A percentile compares a stretch with the other conserved stretches of the same genome.
Conservation (phyloP, 1,284 basidiomycete genomes). For the Leccinum pseudoinsigne region DNA sequence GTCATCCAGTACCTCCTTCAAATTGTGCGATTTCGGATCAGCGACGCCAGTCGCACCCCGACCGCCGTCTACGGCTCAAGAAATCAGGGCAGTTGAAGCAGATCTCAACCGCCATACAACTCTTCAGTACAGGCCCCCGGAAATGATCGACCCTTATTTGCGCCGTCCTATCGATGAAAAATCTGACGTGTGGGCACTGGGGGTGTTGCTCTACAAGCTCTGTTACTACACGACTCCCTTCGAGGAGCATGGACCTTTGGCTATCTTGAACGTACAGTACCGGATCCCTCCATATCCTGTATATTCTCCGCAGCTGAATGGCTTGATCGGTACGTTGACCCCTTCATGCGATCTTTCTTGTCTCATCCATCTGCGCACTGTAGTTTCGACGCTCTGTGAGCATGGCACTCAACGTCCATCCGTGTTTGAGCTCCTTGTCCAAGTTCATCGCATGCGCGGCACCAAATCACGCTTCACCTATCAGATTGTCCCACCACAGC, state of each 20-base stretch:
- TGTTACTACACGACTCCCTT: slow-evolving; percentile 99
- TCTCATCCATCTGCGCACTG: slow-evolving; percentile 12
- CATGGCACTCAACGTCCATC: slow-evolving; percentile 81
- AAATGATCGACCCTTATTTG: slow-evolving; percentile 94
- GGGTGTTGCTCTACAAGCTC: slow-evolving; percentile 88
- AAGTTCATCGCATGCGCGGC: slow-evolving; percentile 81
- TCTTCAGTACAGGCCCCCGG: slow-evolving; percentile 93
- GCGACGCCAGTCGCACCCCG: slow-evolving; percentile 73
- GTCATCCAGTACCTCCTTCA: slow-evolving; percentile 76
- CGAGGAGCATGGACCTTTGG: slow-evolving; percentile 94
- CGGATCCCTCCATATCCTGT: slow-evolving; percentile 91
- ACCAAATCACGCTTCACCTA: slow-evolving; percentile 82
- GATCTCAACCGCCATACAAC: slow-evolving; percentile 96
- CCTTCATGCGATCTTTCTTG: slow-evolving; percentile 6
- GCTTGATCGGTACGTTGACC: slow-evolving; percentile 76
- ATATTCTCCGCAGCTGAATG: slow-evolving; percentile 87
- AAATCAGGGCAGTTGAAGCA: slow-evolving; percentile 85
- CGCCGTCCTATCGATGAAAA: slow-evolving; percentile 88
- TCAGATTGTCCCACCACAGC: slow-evolving; percentile 48
- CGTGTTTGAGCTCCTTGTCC: slow-evolving; percentile 77
- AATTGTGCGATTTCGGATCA: slow-evolving; percentile 98
- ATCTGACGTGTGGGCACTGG: slow-evolving; percentile 97
- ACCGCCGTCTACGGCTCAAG: slow-evolving; percentile 73
- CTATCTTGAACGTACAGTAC: slow-evolving; percentile 97
- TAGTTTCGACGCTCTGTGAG: slow-evolving; percentile 87